phyloP scores from a whole-genome alignment of 192 early-diverging fungal genomes.

The Jimgerdemannia lactiflua region DNA sequence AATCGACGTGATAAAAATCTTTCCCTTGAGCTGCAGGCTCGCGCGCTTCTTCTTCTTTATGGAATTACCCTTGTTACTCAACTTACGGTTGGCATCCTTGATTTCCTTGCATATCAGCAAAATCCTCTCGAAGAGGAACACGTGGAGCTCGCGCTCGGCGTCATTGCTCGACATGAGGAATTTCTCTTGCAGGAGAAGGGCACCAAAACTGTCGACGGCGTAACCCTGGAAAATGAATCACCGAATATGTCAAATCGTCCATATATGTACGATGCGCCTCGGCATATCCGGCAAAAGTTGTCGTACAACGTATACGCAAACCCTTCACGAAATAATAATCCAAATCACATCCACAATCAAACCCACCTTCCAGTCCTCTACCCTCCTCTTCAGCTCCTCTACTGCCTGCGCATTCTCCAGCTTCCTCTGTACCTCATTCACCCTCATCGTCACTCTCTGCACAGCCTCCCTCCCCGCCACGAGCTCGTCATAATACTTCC shows the following conservation, averaged over 20 bases:
- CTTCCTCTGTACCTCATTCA: slow-evolving; percentile 89
- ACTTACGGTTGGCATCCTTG: slow-evolving; percentile 37
- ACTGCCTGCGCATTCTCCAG: slow-evolving; percentile 85
- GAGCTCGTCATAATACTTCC: slow-evolving; percentile 59
- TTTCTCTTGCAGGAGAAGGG: slow-evolving; percentile 81
- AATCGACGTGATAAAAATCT: slow-evolving; percentile 85
- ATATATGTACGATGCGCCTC: no score
- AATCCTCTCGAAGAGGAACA: slow-evolving; percentile 93
- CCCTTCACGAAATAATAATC: no score
- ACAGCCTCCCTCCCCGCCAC: slow-evolving; percentile 74
- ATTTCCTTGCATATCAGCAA: slow-evolving; percentile 93
- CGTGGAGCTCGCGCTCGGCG: slow-evolving; percentile 74
- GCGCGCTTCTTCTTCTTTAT: slow-evolving; percentile 61
- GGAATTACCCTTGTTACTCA: slow-evolving; percentile 26
- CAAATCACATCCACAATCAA: no score
- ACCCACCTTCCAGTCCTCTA: slow-evolving; percentile 84
- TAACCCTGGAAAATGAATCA: slow-evolving; percentile 45
- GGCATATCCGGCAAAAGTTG: no score
- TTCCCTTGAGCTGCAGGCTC: slow-evolving; percentile 76
- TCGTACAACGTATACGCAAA: no score
- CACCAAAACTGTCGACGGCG: slow-evolving; percentile 71
- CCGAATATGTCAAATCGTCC: background rate
- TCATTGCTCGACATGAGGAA: slow-evolving; percentile 82
- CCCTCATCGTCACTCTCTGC: slow-evolving; percentile 81
- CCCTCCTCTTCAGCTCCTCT: slow-evolving; percentile 72